Evolutionary conservation across 768 basidiomycete genomes (phyloP).

Genomic region (Kwoniella shandongensis): DNA sequence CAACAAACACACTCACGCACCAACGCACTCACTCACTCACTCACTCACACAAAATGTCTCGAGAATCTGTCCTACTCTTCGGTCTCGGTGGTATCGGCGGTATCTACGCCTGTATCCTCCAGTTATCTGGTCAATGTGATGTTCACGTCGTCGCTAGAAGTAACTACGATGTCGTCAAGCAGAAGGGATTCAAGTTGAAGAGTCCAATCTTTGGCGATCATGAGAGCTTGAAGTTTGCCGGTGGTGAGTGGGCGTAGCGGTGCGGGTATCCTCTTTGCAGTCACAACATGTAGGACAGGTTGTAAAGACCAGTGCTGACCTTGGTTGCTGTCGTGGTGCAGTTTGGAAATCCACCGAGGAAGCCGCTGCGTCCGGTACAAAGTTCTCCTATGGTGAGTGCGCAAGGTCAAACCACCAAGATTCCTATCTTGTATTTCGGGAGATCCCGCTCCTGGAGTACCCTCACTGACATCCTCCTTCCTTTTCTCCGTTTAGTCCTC

Average conservation of each 20-base stretch:
- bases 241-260: conserved; percentile 33
- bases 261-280: too few species aligned
- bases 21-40: too few species aligned
- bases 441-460: neutral
- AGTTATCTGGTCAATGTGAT: conserved; percentile 38
- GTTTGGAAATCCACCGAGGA: conserved; percentile 45
- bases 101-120: conserved; percentile 50
- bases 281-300: too few species aligned
- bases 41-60: conserved; percentile 22
- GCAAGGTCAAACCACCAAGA: neutral
- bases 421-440: neutral
- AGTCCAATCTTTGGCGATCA: conserved; percentile 46
- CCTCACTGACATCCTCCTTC: neutral
- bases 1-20: too few species aligned
- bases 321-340: conserved; percentile 10
- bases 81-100: conserved; percentile 51
- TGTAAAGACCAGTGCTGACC: neutral
- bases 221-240: conserved; percentile 41
- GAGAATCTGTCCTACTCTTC: conserved; percentile 43
- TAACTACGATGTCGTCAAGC: conserved; percentile 42
- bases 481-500: conserved; percentile 22
- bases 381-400: conserved; percentile 33
- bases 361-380: conserved; percentile 35
- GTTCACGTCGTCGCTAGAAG: conserved; percentile 49
- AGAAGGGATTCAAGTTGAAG: conserved; percentile 40